Base-by-base conservation (phyloP, 306 rosid genomes). In the Sicyos baderoa region DNA sequence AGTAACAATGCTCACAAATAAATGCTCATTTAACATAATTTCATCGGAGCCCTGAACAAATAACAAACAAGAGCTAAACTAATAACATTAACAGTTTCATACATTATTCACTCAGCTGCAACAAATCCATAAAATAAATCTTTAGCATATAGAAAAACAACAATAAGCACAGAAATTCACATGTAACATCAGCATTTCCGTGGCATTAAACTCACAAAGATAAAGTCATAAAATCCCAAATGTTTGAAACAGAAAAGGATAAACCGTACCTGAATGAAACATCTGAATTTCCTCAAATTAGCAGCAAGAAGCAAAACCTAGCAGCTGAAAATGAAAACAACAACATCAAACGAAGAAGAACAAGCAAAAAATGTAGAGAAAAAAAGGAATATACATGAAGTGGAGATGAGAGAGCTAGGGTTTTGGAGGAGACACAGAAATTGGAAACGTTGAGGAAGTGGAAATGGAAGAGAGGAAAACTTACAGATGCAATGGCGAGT, bases 201-300 rank as follows among this genome's bases (percentile, higher is more conserved):
- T 66, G 6, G 22, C 37, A 44, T 22, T 22, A 22, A 66, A 66
- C 42, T 21, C 4, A 66, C 54, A 13, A 21, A 65, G n/a, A 9
- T 8, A 64, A 58, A 25, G 4, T 10, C 65, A 58, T 29, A 58
- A 7, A 61, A 23, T 35, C 35, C 1, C 2, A 10, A 17, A 42
- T 13, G 32, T 17, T 64, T 0, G 10, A 5, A 64, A 42, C 18
- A 15, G 7, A 66, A 22, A 47, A 3, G 1, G 42, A 47, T 2
- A 44, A 66, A 66, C 22, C 68, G 5, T 47, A 47, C 55, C 55
- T 37, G 7, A 66, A 65, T 12, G 10, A 66, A 47, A 66, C 54
- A 13, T 18, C 19, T 22, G 21, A 21, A 66, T 47, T 37, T 22
- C 54, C 37, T 65, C 25, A 25, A 50, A 25, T 50, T 5, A 18